Evolutionary conservation across 2,329 filamentous ascomycete species (phyloP).

Genomic region (Colletotrichum trifolii): DNA sequence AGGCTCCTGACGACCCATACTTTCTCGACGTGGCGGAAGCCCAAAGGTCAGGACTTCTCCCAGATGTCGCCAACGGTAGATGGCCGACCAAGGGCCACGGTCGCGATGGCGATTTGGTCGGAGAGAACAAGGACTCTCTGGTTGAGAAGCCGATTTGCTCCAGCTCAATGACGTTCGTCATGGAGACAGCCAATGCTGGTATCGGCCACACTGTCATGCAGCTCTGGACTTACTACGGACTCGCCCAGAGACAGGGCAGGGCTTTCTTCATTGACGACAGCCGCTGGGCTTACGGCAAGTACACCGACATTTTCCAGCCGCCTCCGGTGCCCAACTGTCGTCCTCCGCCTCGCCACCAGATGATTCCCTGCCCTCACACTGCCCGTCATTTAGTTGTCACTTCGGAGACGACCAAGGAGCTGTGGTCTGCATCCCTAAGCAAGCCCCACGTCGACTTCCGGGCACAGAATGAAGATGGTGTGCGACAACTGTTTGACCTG

Average conservation of each 20-base stretch:
- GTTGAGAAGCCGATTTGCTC: slow-evolving; percentile 70
- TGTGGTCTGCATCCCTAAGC: slow-evolving; percentile 69
- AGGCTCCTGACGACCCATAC: slow-evolving; percentile 72
- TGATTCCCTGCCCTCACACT: slow-evolving; percentile 82
- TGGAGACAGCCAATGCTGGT: slow-evolving; percentile 79
- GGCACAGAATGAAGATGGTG: slow-evolving; percentile 46
- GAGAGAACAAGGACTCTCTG: slow-evolving; percentile 55
- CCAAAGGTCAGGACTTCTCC: slow-evolving; percentile 71
- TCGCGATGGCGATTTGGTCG: slow-evolving; percentile 55
- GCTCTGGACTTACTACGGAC: slow-evolving; percentile 85
- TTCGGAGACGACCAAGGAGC: slow-evolving; percentile 71
- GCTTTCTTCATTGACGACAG: slow-evolving; percentile 88
- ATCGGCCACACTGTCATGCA: slow-evolving; percentile 81
- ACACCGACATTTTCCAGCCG: slow-evolving; percentile 76
- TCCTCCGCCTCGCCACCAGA: slow-evolving; percentile 78
- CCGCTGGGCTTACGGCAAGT: slow-evolving; percentile 84
- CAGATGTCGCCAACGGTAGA: slow-evolving; percentile 45
- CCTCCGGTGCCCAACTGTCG: slow-evolving; percentile 74
- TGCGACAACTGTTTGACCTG: slow-evolving; percentile 74
- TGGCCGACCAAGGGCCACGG: slow-evolving; percentile 34
- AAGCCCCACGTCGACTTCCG: slow-evolving; percentile 66
- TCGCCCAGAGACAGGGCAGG: slow-evolving; percentile 78
- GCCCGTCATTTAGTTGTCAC: slow-evolving; percentile 82
- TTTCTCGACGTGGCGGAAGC: slow-evolving; percentile 83
- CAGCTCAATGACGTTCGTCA: slow-evolving; percentile 79